Evolutionary conservation across 495 filamentous ascomycete species (phyloP).

Genomic region (Lasiosphaeris hirsuta): DNA sequence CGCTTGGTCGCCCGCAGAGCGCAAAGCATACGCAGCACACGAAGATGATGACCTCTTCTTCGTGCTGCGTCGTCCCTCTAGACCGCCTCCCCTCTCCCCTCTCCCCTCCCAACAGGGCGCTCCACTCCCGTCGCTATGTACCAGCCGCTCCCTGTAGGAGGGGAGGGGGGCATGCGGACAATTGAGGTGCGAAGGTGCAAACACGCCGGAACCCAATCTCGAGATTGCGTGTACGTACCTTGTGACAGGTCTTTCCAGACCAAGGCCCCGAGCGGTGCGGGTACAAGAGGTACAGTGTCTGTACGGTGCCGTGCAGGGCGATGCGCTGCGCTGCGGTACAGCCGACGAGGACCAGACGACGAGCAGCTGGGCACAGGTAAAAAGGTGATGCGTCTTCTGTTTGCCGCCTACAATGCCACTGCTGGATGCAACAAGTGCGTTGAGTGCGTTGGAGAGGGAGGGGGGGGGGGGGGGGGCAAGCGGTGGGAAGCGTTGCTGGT

Average conservation of each 20-base stretch:
- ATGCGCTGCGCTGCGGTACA: background rate
- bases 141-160: background rate
- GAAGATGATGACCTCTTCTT: no score
- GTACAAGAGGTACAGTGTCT: conserved; percentile 2
- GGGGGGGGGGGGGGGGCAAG: no score
- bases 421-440: no score
- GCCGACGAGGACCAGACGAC: no score
- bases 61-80: background rate
- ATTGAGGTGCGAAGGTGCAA: conserved; percentile 2
- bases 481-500: no score
- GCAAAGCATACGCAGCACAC: no score
- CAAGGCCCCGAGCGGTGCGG: background rate
- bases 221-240: background rate
- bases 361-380: no score
- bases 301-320: background rate
- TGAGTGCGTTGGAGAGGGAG: no score
- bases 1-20: background rate
- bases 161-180: background rate
- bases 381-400: no score
- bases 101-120: background rate
- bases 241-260: conserved; percentile 1
- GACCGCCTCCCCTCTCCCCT: background rate
- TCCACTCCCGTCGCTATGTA: background rate
- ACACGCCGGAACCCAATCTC: background rate
- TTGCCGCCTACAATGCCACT: no score